Evolutionary conservation across 2,329 filamentous ascomycete genomes (phyloP).

Genomic region (Graphilbum sp.): DNA sequence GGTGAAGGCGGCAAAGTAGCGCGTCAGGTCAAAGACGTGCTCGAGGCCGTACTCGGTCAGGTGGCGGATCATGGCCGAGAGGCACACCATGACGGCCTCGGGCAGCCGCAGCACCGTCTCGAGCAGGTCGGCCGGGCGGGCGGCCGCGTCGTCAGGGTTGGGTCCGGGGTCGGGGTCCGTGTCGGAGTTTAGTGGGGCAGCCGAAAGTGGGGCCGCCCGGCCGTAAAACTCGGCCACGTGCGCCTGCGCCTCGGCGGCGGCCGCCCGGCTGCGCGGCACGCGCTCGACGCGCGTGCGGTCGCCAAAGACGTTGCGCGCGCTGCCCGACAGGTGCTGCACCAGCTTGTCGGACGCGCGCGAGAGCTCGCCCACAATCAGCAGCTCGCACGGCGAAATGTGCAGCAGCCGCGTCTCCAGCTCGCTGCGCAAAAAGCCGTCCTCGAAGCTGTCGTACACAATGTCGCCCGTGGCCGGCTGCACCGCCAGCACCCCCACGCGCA

Average conservation of each 20-base stretch:
- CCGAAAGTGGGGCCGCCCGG: conserved; percentile 22
- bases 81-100: conserved; percentile 73
- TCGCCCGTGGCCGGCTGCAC: conserved; percentile 94
- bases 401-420: conserved; percentile 91
- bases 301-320: conserved; percentile 80
- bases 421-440: conserved; percentile 93
- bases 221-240: conserved; percentile 92
- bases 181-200: too few relatives aligned
- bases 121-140: conserved; percentile 48
- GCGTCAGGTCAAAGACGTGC: conserved; percentile 89
- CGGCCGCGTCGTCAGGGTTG: too few relatives aligned
- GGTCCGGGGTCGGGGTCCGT: too few relatives aligned
- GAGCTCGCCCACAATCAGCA: conserved; percentile 79
- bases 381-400: conserved; percentile 90
- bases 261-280: conserved; percentile 58
- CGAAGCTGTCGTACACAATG: conserved; percentile 88
- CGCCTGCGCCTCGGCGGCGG: conserved; percentile 69
- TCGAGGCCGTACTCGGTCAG: conserved; percentile 83
- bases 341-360: conserved; percentile 88
- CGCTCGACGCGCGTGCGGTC: conserved; percentile 78
- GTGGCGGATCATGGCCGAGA: conserved; percentile 93
- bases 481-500: conserved; percentile 78
- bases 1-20: conserved; percentile 93
- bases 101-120: conserved; percentile 77
- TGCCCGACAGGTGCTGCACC: conserved; percentile 74